These are phyloP conservation scores for Prunella vulgaris DNA, from an alignment of 257 asterid species.

Conservation along the genomic window DNA sequence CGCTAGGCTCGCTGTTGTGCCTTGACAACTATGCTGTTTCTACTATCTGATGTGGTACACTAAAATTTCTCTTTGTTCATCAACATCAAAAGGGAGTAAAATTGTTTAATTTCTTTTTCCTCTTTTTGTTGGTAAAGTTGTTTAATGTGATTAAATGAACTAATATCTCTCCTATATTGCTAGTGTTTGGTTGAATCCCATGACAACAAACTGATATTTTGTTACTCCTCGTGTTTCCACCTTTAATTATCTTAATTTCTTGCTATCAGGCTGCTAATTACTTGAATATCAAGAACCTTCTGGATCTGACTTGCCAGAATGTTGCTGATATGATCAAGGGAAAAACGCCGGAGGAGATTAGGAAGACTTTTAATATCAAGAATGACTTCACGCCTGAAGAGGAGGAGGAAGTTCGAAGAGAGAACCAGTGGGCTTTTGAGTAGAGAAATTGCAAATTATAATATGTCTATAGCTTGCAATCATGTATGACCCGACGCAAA, in stretches of 20 bases:
- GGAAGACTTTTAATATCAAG: conserved; percentile 39
- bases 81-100: background rate
- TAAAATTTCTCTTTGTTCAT: background rate
- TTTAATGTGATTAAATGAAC: background rate
- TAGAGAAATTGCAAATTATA: conserved; percentile 15
- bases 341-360: conserved; percentile 46
- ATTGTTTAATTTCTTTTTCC: background rate
- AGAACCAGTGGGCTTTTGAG: conserved; percentile 54
- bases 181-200: background rate
- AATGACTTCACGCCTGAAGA: conserved; percentile 47
- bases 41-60: background rate
- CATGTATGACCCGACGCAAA: background rate
- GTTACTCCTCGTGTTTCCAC: background rate
- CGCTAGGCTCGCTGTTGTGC: no score
- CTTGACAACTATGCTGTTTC: no score
- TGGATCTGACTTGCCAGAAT: conserved; percentile 56
- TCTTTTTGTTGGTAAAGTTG: background rate
- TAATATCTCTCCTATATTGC: background rate
- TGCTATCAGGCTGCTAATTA: conserved; percentile 49
- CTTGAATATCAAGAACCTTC: conserved; percentile 46
- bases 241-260: background rate
- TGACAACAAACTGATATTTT: background rate
- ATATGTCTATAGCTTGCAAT: background rate
- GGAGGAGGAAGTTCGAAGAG: conserved; percentile 49
- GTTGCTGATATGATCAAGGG: conserved; percentile 57